Conservation (phyloP, 2,329 filamentous ascomycete genomes). For the Pseudocercospora eumusae region DNA sequence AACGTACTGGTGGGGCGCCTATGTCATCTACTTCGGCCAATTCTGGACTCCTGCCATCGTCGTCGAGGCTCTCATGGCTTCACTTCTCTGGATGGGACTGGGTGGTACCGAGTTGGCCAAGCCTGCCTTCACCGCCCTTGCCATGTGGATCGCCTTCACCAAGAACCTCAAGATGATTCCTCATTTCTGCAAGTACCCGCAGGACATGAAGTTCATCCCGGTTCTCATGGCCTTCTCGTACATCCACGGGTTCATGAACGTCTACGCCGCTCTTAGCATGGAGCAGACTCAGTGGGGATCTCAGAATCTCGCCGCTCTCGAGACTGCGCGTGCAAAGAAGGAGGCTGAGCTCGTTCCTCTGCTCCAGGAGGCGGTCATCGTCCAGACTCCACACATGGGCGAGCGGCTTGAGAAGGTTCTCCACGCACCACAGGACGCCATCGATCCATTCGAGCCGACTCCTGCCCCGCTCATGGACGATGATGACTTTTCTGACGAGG, state of each 20-base stretch:
- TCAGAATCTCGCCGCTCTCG: constrained; percentile 32
- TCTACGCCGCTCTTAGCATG: constrained; percentile 56
- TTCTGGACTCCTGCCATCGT: constrained; percentile 60
- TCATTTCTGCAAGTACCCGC: constrained; percentile 55
- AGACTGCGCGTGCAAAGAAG: constrained; percentile 21
- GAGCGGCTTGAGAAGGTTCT: constrained; percentile 10
- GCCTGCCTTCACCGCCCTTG: constrained; percentile 20
- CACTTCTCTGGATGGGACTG: constrained; percentile 37
- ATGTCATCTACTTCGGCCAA: constrained; percentile 58
- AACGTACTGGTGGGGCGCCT: constrained; percentile 55
- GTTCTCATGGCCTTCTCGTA: constrained; percentile 59
- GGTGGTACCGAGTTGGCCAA: constrained; percentile 3
- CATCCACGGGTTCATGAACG: constrained; percentile 59
- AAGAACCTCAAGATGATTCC: constrained; percentile 61
- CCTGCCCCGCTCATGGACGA: constrained; percentile 18
- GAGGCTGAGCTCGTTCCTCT: constrained; percentile 26
- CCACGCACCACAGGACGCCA: not conserved
- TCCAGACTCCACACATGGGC: not conserved
- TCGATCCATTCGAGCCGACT: not conserved
- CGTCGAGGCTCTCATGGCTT: constrained; percentile 52
- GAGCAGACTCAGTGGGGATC: constrained; percentile 37
- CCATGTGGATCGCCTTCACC: constrained; percentile 54
- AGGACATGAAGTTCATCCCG: constrained; percentile 55
- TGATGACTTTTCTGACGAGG: constrained; percentile 25
- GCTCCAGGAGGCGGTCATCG: constrained; percentile 16